Evolutionary conservation across 768 basidiomycete genomes (phyloP).

Genomic region (Collybia nuda): DNA sequence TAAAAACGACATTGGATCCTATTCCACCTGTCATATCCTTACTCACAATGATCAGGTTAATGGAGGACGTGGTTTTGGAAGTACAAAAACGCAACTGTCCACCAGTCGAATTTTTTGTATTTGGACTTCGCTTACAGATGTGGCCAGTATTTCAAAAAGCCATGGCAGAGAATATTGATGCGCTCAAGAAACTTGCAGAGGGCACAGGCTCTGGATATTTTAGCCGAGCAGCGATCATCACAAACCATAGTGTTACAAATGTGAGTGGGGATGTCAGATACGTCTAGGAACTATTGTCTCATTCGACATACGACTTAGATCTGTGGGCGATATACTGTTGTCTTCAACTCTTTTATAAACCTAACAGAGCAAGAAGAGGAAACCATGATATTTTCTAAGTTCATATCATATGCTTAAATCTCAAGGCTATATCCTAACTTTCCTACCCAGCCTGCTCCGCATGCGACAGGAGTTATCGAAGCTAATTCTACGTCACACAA

Average conservation of each 20-base stretch:
- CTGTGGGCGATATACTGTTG: conserved; percentile 69
- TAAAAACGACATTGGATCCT: conserved; percentile 68
- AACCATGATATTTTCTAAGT: conserved; percentile 97
- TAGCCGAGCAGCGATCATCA: conserved; percentile 59
- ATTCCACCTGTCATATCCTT: conserved; percentile 74
- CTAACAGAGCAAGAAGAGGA: conserved; percentile 86
- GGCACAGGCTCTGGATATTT: conserved; percentile 63
- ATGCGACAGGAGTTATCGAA: conserved; percentile 81
- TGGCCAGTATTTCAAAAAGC: conserved; percentile 94
- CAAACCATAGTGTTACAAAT: conserved; percentile 63
- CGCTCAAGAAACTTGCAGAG: conserved; percentile 81
- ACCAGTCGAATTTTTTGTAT: conserved; percentile 81
- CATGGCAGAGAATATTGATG: conserved; percentile 82
- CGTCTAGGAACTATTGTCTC: not conserved
- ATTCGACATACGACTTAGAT: conserved; percentile 39
- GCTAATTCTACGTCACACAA: conserved; percentile 71
- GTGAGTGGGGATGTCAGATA: conserved; percentile 38
- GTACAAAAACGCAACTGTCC: conserved; percentile 76
- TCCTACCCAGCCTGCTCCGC: conserved; percentile 64
- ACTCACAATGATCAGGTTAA: conserved; percentile 88
- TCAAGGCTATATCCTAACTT: not conserved
- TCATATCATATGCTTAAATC: conserved; percentile 19
- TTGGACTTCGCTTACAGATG: conserved; percentile 78
- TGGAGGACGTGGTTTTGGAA: conserved; percentile 75
- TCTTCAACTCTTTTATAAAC: conserved; percentile 84